Percentiles rank a stretch among this genome's conserved stretches.
Conservation (phyloP, 2,329 filamentous ascomycete species). For the Orbilia javanica region DNA sequence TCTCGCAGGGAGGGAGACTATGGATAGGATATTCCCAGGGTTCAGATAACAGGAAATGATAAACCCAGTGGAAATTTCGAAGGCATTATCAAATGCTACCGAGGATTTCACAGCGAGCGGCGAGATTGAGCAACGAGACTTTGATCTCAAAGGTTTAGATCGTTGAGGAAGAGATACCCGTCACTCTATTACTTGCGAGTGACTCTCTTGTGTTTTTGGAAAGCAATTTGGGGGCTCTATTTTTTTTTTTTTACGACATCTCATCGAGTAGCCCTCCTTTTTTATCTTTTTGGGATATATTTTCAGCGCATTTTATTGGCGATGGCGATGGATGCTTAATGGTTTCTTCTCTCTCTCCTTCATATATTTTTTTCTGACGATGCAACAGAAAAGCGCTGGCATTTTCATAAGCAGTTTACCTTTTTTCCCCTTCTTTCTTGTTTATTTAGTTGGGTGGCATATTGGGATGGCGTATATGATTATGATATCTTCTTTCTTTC, state of each 20-base stretch:
- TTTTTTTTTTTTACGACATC: too few relatives aligned
- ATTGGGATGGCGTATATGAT: conserved; percentile 7
- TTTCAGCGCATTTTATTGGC: background rate
- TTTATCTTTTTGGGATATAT: background rate
- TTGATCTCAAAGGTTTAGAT: too few relatives aligned
- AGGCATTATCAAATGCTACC: too few relatives aligned
- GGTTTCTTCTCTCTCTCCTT: background rate
- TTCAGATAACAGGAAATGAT: conserved; percentile 34
- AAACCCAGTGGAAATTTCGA: background rate
- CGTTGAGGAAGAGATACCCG: background rate
- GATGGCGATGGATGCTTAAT: background rate
- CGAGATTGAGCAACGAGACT: too few relatives aligned
- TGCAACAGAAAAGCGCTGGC: conserved; percentile 1
- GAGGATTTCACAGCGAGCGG: too few relatives aligned
- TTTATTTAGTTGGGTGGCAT: background rate
- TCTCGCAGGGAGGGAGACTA: conserved; percentile 43
- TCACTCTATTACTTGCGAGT: background rate
- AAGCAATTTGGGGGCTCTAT: too few relatives aligned
- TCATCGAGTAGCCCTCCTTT: too few relatives aligned
- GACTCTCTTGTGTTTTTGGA: too few relatives aligned
- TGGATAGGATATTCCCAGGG: conserved; percentile 57
- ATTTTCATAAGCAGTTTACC: background rate
- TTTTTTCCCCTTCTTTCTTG: background rate
- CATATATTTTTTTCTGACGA: background rate
- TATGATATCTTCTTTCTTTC: background rate